Conservation (phyloP, 2,329 filamentous ascomycete species). For the Dothideomycetes sp. region DNA sequence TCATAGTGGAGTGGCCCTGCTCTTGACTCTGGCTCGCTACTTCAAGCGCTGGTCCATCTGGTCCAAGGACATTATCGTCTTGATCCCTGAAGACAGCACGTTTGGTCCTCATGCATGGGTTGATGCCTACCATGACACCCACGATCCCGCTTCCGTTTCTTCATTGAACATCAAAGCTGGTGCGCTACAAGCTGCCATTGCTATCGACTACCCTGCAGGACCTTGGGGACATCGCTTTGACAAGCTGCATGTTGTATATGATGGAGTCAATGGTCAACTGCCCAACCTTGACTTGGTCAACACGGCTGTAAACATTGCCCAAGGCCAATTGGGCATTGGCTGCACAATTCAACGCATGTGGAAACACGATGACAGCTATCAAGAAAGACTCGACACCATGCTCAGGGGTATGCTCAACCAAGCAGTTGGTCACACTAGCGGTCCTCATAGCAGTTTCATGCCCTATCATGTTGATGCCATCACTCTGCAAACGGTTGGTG, state of each 20-base stretch:
- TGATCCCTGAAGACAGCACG: constrained; percentile 80
- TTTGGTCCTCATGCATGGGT: constrained; percentile 94
- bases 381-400: constrained; percentile 77
- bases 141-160: constrained; percentile 60
- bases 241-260: constrained; percentile 83
- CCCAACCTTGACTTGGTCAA: constrained; percentile 96
- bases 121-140: constrained; percentile 90
- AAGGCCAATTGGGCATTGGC: constrained; percentile 83
- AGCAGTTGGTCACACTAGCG: constrained; percentile 77
- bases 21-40: constrained; percentile 80
- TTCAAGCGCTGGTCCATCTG: constrained; percentile 97
- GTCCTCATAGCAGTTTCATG: constrained; percentile 91
- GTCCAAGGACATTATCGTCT: constrained; percentile 96
- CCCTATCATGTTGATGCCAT: constrained; percentile 96
- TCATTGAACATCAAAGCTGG: constrained; percentile 83
- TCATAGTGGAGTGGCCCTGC: constrained; percentile 75
- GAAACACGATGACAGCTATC: constrained; percentile 65
- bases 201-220: constrained; percentile 73
- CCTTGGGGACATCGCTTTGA: constrained; percentile 71
- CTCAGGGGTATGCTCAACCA: constrained; percentile 88
- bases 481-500: constrained; percentile 78
- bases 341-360: constrained; percentile 80
- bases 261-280: constrained; percentile 89
- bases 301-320: constrained; percentile 78
- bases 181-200: constrained; percentile 82